Evolutionary conservation across 2,329 filamentous ascomycete species (phyloP).

Genomic region (Aspergillus novofumigatus): DNA sequence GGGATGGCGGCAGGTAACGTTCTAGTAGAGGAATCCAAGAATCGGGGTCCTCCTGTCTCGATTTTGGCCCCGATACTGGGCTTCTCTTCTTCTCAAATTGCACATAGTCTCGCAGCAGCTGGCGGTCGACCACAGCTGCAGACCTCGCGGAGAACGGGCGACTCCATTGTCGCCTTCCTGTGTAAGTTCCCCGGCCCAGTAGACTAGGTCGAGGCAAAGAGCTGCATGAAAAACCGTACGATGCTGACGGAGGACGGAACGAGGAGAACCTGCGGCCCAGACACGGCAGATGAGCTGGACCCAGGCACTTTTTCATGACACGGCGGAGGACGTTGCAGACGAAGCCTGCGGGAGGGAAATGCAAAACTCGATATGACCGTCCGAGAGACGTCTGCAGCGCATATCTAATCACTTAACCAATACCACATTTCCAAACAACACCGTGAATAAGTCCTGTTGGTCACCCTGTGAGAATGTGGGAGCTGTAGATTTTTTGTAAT

Average conservation of each 20-base stretch:
- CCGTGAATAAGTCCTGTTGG: neutral
- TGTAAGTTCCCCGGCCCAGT: conserved; percentile 6
- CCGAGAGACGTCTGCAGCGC: conserved; percentile 19
- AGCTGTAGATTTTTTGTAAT: neutral
- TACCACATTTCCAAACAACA: conserved; percentile 6
- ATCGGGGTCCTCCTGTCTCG: conserved; percentile 17
- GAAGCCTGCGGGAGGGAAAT: conserved; percentile 23
- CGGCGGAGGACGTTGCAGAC: conserved; percentile 23
- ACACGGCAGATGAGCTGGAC: conserved; percentile 32
- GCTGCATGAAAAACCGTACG: conserved; percentile 4
- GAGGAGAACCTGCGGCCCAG: conserved; percentile 26
- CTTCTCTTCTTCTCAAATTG: conserved; percentile 8
- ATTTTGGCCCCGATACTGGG: conserved; percentile 15
- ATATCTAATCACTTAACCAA: conserved; percentile 23
- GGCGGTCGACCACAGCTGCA: conserved; percentile 16
- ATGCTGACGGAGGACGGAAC: conserved; percentile 10
- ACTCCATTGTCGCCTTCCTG: conserved; percentile 18
- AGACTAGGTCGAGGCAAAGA: conserved; percentile 4
- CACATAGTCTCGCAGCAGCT: conserved; percentile 14
- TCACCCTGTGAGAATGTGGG: neutral
- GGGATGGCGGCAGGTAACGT: conserved; percentile 26
- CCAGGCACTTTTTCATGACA: conserved; percentile 42
- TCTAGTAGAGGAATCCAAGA: conserved; percentile 35
- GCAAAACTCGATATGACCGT: conserved; percentile 25
- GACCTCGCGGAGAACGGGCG: conserved; percentile 15